Conservation (phyloP, 2,329 filamentous ascomycete species). For the Trichoderma simmonsii region DNA sequence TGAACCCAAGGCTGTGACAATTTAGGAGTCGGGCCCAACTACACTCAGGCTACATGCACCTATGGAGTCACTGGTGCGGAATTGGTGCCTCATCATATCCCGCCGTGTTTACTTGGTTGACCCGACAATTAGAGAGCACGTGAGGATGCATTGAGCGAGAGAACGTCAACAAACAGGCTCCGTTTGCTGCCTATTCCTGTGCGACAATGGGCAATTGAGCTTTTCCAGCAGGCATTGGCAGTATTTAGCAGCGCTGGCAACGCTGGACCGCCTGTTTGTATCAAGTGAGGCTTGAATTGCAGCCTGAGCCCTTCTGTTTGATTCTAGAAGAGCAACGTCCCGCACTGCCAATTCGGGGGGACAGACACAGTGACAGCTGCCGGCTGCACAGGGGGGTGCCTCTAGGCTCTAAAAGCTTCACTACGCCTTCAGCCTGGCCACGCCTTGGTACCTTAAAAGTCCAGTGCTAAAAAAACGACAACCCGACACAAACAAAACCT, state of each 20-base stretch:
- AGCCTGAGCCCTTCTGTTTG: constrained; percentile 16
- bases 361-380: constrained; percentile 6
- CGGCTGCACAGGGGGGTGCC: constrained; percentile 15
- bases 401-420: constrained; percentile 18
- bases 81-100: constrained; percentile 2
- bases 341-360: neutral
- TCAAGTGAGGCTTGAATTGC: constrained; percentile 1
- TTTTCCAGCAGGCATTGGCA: neutral
- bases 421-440: constrained; percentile 17
- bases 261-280: neutral
- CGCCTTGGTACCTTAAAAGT: constrained; percentile 17
- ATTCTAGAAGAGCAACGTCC: constrained; percentile 14
- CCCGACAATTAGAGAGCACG: neutral
- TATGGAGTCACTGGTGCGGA: neutral
- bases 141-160: neutral
- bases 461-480: constrained; percentile 13
- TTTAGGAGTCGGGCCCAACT: neutral
- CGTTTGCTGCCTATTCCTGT: neutral
- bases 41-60: neutral
- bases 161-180: neutral
- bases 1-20: neutral
- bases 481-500: constrained; percentile 18
- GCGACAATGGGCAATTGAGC: neutral
- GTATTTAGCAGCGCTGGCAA: neutral
- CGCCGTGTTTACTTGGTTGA: constrained; percentile 9